phyloP scores from a whole-genome alignment of 2,329 filamentous ascomycete species.

The Ambrosiella cleistominuta region DNA sequence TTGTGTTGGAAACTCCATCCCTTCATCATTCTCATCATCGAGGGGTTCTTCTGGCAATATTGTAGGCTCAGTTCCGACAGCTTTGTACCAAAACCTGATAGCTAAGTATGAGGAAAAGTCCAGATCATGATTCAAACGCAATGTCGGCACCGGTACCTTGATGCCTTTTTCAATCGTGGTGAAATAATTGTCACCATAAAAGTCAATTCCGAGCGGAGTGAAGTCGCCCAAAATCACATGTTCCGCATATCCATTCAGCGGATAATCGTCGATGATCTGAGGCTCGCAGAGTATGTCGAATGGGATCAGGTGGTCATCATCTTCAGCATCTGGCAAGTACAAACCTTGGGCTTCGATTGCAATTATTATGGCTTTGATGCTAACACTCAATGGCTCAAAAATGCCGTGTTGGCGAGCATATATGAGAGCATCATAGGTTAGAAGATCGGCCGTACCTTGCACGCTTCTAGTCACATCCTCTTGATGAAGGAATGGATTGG shows the following conservation, averaged over 20 bases:
- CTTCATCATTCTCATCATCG: constrained; percentile 8
- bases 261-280: neutral
- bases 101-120: neutral
- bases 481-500: too few relatives aligned
- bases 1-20: constrained; percentile 7
- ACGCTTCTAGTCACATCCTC: neutral
- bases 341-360: constrained; percentile 2
- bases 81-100: constrained; percentile 1
- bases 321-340: neutral
- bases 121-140: neutral
- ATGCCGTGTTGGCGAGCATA: constrained; percentile 14
- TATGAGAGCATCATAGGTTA: constrained; percentile 13
- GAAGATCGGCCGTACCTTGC: neutral
- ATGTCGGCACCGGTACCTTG: constrained; percentile 1
- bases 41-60: constrained; percentile 9
- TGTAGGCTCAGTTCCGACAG: neutral
- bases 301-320: constrained; percentile 2
- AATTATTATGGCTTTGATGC: neutral
- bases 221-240: constrained; percentile 3
- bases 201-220: neutral
- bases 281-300: constrained; percentile 3
- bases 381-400: constrained; percentile 8
- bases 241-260: neutral
- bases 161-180: constrained; percentile 1
- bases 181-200: neutral